Evolutionary conservation across 192 early-diverging fungal genomes (phyloP), one percentile per base, ranked within the genome.

Genomic region (Geosiphon pyriformis): DNA sequence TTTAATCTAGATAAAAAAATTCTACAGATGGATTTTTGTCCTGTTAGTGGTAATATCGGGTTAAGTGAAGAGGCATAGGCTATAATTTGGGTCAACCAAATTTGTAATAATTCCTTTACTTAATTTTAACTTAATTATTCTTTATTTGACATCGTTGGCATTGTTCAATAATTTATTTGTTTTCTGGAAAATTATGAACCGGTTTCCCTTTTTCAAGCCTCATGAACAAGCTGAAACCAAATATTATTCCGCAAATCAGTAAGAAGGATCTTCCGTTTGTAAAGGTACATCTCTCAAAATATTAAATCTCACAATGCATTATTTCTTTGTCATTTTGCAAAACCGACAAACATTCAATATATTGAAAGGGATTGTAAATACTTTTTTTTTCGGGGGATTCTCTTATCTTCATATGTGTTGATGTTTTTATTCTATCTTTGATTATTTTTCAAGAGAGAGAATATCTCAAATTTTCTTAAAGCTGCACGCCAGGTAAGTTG

Each of bases 171-270:
- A n/a, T n/a, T n/a, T n/a, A n/a, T n/a, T n/a, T n/a, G n/a, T n/a
- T n/a, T n/a, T n/a, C n/a, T n/a, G n/a, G n/a, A n/a, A n/a, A n/a
- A n/a, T n/a, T n/a, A n/a, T n/a, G n/a, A n/a, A n/a, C n/a, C n/a
- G n/a, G n/a, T n/a, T n/a, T n/a, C n/a, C n/a, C n/a, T n/a, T n/a
- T n/a, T n/a, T n/a, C 18, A 60, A 88, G 85, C 18, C 60, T 94
- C 30, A 86, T 90, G 69, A 94, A 94, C 78, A 79, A 80, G 60
- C 74, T 94, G 53, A 74, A 83, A 25, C 92, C 92, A 10, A 85
- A 82, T 6, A 87, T 81, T 17, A 85, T 94, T 35, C 80, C 82
- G 67, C 78, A 82, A 67, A 88, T 94, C 59, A 88, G 85, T 70
- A 77, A 78, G 47, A 86, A 82, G 50, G 78, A 83, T 52, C 67